phyloP scores from a whole-genome alignment of 768 basidiomycete genomes.

The Boletus sp. region DNA sequence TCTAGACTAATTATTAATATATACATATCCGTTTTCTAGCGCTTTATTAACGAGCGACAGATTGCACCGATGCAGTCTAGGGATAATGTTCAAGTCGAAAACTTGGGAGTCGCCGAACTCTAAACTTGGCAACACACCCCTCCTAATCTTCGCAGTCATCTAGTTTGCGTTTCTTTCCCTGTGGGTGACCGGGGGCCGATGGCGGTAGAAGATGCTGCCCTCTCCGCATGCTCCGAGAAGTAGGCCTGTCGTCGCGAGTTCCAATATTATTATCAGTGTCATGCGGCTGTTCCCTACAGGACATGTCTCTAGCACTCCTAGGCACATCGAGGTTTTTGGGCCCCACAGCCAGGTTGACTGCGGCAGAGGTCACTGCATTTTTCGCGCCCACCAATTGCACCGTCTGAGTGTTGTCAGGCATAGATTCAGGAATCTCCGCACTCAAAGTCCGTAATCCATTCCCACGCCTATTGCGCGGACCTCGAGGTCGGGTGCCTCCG shows the following conservation, averaged over 20 bases:
- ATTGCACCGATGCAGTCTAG: too few species aligned
- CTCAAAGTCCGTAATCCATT: neutral
- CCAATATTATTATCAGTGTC: neutral
- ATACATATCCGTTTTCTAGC: neutral
- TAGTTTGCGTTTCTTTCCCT: slow-evolving; percentile 27
- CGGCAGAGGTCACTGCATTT: neutral
- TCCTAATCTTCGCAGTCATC: slow-evolving; percentile 8
- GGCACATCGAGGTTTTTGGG: neutral
- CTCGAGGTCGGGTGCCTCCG: neutral
- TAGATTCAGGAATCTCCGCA: neutral
- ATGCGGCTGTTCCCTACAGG: neutral
- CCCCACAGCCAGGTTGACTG: neutral
- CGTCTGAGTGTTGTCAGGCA: neutral
- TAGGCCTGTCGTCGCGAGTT: neutral
- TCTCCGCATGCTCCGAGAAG: neutral
- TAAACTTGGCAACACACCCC: neutral
- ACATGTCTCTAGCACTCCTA: neutral
- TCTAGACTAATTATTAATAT: neutral
- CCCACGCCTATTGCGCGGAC: neutral
- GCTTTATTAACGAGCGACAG: neutral
- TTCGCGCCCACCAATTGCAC: too few species aligned
- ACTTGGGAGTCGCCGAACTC: neutral
- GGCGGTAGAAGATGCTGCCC: too few species aligned
- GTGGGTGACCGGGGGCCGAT: slow-evolving; percentile 3
- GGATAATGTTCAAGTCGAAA: neutral